Conservation (phyloP, 2,329 filamentous ascomycete species). For the Phialophora expanda region DNA sequence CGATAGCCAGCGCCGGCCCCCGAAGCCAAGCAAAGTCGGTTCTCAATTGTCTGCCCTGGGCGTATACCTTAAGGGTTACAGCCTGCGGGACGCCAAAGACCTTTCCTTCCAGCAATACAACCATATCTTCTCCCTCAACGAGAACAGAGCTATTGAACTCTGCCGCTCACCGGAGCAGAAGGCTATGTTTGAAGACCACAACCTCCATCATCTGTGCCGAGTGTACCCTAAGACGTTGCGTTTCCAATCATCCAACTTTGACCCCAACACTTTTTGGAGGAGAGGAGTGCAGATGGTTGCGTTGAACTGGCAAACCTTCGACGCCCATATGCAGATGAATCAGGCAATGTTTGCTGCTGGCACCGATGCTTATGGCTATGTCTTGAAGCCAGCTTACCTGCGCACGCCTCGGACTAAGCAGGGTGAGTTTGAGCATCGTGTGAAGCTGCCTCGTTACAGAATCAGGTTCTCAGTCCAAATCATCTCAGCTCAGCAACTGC, state of each 20-base stretch:
- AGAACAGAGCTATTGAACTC: conserved; percentile 82
- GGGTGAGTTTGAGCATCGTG: conserved; percentile 44
- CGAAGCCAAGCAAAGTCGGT: conserved; percentile 79
- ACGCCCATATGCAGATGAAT: conserved; percentile 93
- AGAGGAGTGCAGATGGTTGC: conserved; percentile 97
- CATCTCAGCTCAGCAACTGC: conserved; percentile 92
- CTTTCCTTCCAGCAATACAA: conserved; percentile 84
- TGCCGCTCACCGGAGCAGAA: conserved; percentile 78
- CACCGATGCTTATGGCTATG: conserved; percentile 85
- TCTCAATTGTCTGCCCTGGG: conserved; percentile 82
- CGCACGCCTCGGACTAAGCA: conserved; percentile 51
- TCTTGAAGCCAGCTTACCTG: conserved; percentile 87
- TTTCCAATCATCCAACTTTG: conserved; percentile 89
- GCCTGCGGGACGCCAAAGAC: conserved; percentile 79
- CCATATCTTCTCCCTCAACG: conserved; percentile 94
- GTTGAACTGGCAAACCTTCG: conserved; percentile 97
- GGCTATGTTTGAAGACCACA: conserved; percentile 81
- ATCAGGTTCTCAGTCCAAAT: conserved; percentile 86
- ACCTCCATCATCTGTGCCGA: conserved; percentile 87
- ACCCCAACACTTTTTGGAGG: conserved; percentile 91
- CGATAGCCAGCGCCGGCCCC: conserved; percentile 65
- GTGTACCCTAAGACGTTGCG: conserved; percentile 87
- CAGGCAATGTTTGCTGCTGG: conserved; percentile 96
- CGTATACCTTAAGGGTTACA: conserved; percentile 77
- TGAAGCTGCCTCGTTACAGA: conserved; percentile 51